Evolutionary conservation across 2,329 filamentous ascomycete genomes (phyloP), one percentile per base, ranked within the genome.

Genomic region (Trichoderma sp.): DNA sequence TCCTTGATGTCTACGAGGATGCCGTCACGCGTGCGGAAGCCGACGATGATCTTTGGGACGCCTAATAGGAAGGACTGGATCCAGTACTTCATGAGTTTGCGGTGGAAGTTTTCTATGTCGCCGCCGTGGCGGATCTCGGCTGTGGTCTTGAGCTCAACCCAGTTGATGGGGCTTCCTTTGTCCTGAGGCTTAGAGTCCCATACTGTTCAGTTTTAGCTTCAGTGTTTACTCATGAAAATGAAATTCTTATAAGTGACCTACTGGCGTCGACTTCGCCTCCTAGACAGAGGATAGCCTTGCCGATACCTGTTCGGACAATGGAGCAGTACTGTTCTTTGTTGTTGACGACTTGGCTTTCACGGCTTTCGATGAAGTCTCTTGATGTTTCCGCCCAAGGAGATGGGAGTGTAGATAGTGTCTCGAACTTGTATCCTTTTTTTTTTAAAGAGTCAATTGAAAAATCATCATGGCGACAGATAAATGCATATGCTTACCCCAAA

Each of bases 281-380:
- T 1, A 99, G 86, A 70, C 97, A 88, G 68, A 98, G 81, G 21
- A 86, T 85, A 0, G 88, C 86, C 59, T 88, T 88, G 2, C 94
- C 95, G 68, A 99, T 91, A 0, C 92, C 93, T 0, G 95, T 98
- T 47, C 90, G 89, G 0, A 97, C 94, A 24, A 99, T 88, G 3
- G 94, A 97, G 82, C 96, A 99, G 83, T 98, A 98, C 77, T 99
- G 96, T 0, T 92, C 91, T 76, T 94, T 89, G 78, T 98, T 99
- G 78, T 91, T 94, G 61, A 97, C 94, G 10, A 90, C 76, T 67
- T 91, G 84, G 3, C 88, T 79, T 55, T 92, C 88, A 33, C 96
- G 89, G 68, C 81, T 83, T 77, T 97, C 94, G 72, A 99, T 97
- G 70, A 90, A 88, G 0, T 92, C 90, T 68, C 92, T 88, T 0